phyloP scores from a whole-genome alignment of 2,329 filamentous ascomycete species.

The Zymoseptoria tritici region DNA sequence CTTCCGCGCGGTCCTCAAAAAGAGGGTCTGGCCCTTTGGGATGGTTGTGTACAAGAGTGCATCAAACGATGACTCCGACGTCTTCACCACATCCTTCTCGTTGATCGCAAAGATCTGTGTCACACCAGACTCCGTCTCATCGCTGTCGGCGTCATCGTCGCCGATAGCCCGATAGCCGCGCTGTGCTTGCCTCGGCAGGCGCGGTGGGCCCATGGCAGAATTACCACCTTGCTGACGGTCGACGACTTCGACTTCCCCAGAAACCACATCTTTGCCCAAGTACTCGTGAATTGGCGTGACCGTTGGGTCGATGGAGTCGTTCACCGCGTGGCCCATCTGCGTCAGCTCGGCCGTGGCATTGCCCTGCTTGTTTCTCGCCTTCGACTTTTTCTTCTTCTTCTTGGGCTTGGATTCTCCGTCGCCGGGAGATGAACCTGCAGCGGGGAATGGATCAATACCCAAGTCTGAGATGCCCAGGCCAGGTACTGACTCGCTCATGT shows the following conservation, averaged over 20 bases:
- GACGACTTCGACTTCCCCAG: not conserved
- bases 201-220: not conserved
- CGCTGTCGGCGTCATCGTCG: not conserved
- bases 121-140: not conserved
- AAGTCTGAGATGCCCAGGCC: slow-evolving; percentile 10
- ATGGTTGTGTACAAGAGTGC: not conserved
- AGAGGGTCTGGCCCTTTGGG: not conserved
- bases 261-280: slow-evolving; percentile 1
- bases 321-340: not conserved
- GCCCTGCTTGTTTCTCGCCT: slow-evolving; percentile 14
- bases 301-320: not conserved
- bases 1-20: not conserved
- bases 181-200: not conserved
- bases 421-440: not conserved
- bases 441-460: not conserved
- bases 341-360: slow-evolving; percentile 4
- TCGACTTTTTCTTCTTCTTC: slow-evolving; percentile 16
- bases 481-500: not conserved
- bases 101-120: not conserved
- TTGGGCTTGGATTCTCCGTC: slow-evolving; percentile 7
- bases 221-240: too few species aligned
- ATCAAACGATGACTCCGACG: not conserved
- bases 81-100: not conserved
- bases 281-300: not conserved
- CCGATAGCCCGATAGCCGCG: not conserved